Evolutionary conservation across 345 rosid genomes (phyloP).

Genomic region (Noccaea bulbosa): DNA sequence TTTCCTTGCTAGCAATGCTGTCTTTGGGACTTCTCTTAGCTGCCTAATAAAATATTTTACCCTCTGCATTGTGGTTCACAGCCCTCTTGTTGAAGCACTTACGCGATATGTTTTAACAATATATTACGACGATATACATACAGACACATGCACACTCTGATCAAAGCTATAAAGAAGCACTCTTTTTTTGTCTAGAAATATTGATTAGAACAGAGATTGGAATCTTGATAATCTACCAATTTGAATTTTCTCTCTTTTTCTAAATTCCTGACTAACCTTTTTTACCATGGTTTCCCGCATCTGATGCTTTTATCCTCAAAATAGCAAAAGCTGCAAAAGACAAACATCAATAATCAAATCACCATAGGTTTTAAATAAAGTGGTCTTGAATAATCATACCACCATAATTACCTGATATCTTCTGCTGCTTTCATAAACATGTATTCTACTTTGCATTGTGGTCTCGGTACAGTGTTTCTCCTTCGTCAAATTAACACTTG

Average conservation of each 20-base stretch:
- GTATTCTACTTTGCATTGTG: too few species aligned
- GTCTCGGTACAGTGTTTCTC: too few species aligned
- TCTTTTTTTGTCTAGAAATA: constrained; percentile 4
- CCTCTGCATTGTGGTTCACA: background rate
- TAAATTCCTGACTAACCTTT: background rate
- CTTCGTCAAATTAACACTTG: background rate
- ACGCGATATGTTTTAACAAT: constrained; percentile 14
- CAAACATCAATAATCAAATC: background rate
- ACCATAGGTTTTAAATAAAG: background rate
- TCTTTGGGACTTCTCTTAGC: constrained; percentile 42
- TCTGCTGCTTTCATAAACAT: too few species aligned
- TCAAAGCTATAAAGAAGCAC: constrained; percentile 7
- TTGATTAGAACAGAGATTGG: constrained; percentile 19
- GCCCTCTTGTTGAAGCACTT: constrained; percentile 7
- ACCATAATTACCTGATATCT: background rate
- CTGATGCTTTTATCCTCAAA: background rate
- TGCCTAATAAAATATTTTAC: constrained; percentile 14
- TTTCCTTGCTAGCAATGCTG: constrained; percentile 46
- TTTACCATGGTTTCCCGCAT: background rate
- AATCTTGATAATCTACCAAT: constrained; percentile 5
- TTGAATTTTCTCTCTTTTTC: background rate
- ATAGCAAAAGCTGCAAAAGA: constrained; percentile 24
- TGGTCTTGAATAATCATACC: background rate
- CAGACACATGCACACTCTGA: constrained; percentile 5
- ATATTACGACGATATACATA: constrained; percentile 6